phyloP scores from a whole-genome alignment of 805 yeast species.

The Saccharomyces paradoxus region DNA sequence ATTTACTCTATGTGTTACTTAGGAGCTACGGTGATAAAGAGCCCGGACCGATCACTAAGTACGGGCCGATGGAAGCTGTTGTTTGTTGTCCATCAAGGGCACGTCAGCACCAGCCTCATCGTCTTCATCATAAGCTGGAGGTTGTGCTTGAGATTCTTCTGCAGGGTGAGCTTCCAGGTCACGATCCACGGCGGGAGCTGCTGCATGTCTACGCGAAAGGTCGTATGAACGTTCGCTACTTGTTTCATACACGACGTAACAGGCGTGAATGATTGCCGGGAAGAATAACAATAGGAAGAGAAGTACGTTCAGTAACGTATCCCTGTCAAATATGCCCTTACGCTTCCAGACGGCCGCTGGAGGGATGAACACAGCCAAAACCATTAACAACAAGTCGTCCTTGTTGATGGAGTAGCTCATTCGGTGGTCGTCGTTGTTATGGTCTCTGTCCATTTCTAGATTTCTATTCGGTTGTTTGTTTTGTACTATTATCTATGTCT shows the following conservation, averaged over 20 bases:
- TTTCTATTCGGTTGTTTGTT: background rate
- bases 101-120: background rate
- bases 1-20: background rate
- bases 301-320: conserved; percentile 15
- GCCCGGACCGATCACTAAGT: background rate
- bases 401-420: conserved; percentile 15
- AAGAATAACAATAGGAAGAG: conserved; percentile 16
- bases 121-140: background rate
- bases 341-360: conserved; percentile 19
- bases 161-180: background rate
- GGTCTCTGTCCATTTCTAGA: background rate
- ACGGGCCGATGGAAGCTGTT: background rate
- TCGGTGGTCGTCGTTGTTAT: background rate
- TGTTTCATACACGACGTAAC: conserved; percentile 20
- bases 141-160: background rate
- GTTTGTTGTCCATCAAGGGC: background rate
- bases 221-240: conserved; percentile 15
- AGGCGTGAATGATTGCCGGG: conserved; percentile 23
- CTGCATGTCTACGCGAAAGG: background rate
- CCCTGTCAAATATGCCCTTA: conserved; percentile 17
- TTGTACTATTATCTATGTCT: too few relatives aligned
- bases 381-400: conserved; percentile 15
- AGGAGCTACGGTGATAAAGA: background rate
- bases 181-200: background rate
- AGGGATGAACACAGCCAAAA: conserved; percentile 18